phyloP scores from a whole-genome alignment of 257 asterid species.

The Plantago elongata region DNA sequence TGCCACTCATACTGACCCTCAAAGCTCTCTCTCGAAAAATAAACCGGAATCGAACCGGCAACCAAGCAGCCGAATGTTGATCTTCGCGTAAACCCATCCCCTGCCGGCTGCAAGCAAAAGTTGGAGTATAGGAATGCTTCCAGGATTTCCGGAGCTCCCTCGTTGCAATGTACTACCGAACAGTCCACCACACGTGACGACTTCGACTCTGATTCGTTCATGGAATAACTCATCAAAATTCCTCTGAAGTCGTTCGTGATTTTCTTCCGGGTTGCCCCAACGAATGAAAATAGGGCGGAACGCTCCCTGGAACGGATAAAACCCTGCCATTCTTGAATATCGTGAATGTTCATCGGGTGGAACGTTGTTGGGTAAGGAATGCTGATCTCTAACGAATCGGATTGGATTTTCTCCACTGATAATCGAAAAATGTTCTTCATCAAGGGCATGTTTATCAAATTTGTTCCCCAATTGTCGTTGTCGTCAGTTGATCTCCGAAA shows the following conservation, averaged over 20 bases:
- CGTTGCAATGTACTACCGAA: slow-evolving; percentile 34
- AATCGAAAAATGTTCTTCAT: slow-evolving; percentile 54
- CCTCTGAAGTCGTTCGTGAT: slow-evolving; percentile 50
- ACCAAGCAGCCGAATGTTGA: slow-evolving; percentile 55
- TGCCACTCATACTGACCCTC: slow-evolving; percentile 58
- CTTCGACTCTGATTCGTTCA: slow-evolving; percentile 21
- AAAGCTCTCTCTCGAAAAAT: slow-evolving; percentile 47
- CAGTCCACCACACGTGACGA: slow-evolving; percentile 45
- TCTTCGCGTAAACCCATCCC: slow-evolving; percentile 56
- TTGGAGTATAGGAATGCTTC: slow-evolving; percentile 51
- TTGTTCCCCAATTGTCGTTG: slow-evolving; percentile 53
- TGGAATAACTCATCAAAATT: slow-evolving; percentile 38
- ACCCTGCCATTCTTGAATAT: slow-evolving; percentile 41
- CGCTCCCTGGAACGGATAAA: slow-evolving; percentile 26
- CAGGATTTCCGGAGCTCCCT: slow-evolving; percentile 47
- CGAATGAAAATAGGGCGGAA: slow-evolving; percentile 34
- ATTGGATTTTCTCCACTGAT: slow-evolving; percentile 36
- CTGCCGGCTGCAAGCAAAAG: slow-evolving; percentile 62
- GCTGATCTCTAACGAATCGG: slow-evolving; percentile 52
- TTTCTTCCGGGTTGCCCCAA: slow-evolving; percentile 54
- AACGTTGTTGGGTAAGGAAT: slow-evolving; percentile 63
- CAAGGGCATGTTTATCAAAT: slow-evolving; percentile 47
- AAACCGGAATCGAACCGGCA: slow-evolving; percentile 62
- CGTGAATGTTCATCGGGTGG: slow-evolving; percentile 54
- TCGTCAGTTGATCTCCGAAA: slow-evolving; percentile 40